phyloP scores from a whole-genome alignment of 257 asterid genomes.

The Fraxinus americana region DNA sequence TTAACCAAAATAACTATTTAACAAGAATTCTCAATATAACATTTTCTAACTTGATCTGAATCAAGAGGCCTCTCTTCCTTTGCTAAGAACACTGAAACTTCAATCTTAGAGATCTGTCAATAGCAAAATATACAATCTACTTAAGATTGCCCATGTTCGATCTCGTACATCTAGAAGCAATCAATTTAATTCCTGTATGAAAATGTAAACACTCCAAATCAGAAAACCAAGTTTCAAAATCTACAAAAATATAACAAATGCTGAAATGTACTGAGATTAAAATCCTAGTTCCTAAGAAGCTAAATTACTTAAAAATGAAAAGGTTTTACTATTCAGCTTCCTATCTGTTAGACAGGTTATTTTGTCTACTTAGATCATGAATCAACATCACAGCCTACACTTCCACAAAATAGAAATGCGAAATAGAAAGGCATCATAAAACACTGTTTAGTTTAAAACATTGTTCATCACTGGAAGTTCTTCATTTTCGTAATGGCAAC shows the following conservation, averaged over 20 bases:
- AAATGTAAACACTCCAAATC: background rate
- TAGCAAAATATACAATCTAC: background rate
- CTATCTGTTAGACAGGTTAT: background rate
- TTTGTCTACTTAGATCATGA: background rate
- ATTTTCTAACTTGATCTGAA: constrained; percentile 31
- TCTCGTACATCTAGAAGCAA: background rate
- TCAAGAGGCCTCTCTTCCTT: constrained; percentile 17
- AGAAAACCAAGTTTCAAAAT: background rate
- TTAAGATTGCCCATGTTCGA: background rate
- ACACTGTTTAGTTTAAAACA: no score
- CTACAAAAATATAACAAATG: background rate
- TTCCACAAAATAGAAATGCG: no score
- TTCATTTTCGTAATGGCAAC: no score
- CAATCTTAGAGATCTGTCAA: constrained; percentile 15
- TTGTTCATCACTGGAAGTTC: no score
- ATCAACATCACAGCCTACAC: no score
- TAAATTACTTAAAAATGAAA: background rate
- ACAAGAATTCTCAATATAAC: constrained; percentile 29
- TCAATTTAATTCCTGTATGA: background rate
- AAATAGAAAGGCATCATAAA: no score
- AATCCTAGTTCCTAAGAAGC: background rate
- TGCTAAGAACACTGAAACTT: constrained; percentile 15
- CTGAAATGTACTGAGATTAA: background rate
- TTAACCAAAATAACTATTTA: constrained; percentile 31
- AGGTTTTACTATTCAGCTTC: background rate